These are phyloP conservation scores for Leccinum longicurvipes DNA, from an alignment of 768 basidiomycete genomes.

Conservation along the genomic window DNA sequence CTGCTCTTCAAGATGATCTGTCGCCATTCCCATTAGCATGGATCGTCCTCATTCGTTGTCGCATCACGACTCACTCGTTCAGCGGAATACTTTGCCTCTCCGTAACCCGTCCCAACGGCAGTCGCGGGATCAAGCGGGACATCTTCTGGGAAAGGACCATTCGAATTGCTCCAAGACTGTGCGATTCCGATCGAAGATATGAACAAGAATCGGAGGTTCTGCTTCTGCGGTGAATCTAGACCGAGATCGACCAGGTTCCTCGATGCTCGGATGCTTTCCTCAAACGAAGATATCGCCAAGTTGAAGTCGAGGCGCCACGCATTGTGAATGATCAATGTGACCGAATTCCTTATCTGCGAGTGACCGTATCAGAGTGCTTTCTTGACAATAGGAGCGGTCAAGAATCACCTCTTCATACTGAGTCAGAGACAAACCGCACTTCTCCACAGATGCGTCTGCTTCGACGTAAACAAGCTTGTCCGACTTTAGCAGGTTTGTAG, in stretches of 20 bases:
- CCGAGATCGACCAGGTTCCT: conserved; percentile 36
- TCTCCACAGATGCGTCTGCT: conserved; percentile 27
- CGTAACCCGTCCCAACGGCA: conserved; percentile 43
- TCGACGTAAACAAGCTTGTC: conserved; percentile 35
- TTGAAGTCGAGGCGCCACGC: conserved; percentile 47
- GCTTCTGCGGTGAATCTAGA: conserved; percentile 24
- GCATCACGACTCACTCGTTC: conserved; percentile 32
- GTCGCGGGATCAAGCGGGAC: conserved; percentile 27
- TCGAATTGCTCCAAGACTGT: conserved; percentile 27
- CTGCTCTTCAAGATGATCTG: conserved; percentile 40
- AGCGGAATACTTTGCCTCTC: conserved; percentile 43
- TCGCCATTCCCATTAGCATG: neutral
- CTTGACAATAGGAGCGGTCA: neutral
- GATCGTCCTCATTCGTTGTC: neutral
- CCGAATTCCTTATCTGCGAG: conserved; percentile 30
- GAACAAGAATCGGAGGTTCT: conserved; percentile 34
- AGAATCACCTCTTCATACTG: conserved; percentile 18
- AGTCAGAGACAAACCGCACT: conserved; percentile 29
- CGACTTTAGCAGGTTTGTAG: conserved; percentile 23
- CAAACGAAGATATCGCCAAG: conserved; percentile 40
- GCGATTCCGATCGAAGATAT: conserved; percentile 41
- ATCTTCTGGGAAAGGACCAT: conserved; percentile 36
- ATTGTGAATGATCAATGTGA: conserved; percentile 39
- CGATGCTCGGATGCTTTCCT: conserved; percentile 37
- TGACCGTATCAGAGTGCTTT: no score